phyloP scores from a whole-genome alignment of 768 basidiomycete species.

The Piloderma croceum region DNA sequence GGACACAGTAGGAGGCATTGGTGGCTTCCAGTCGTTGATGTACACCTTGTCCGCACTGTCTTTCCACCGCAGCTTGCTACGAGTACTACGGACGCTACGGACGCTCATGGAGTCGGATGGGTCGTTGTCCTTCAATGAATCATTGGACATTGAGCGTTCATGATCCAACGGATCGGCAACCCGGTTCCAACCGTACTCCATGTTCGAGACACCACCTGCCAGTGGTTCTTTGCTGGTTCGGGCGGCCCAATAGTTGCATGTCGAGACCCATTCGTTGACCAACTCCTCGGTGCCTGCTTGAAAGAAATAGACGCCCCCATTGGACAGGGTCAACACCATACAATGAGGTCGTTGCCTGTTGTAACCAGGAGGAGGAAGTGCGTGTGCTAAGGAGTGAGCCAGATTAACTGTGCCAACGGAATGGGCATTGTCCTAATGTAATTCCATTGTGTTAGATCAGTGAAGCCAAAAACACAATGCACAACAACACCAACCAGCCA shows the following conservation, averaged over 20 bases:
- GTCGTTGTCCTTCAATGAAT: slow-evolving; percentile 41
- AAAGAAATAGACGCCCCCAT: slow-evolving; percentile 93
- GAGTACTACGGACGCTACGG: slow-evolving; percentile 67
- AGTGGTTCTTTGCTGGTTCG: slow-evolving; percentile 92
- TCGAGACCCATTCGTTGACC: slow-evolving; percentile 98
- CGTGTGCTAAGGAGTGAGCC: slow-evolving; percentile 82
- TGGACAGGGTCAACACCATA: slow-evolving; percentile 87
- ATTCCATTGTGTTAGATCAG: slow-evolving; percentile 10
- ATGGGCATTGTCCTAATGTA: slow-evolving; percentile 81
- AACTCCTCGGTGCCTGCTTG: slow-evolving; percentile 98
- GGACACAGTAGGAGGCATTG: slow-evolving; percentile 74
- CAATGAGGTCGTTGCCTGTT: slow-evolving; percentile 87
- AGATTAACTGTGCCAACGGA: slow-evolving; percentile 79
- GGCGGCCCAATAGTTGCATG: slow-evolving; percentile 99
- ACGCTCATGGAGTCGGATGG: slow-evolving; percentile 69
- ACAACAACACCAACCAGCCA: slow-evolving; percentile 74
- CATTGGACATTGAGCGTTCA: slow-evolving; percentile 51
- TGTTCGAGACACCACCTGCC: slow-evolving; percentile 94
- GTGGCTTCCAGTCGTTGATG: slow-evolving; percentile 94
- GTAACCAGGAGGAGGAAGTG: slow-evolving; percentile 88
- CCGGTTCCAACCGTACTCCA: slow-evolving; percentile 98
- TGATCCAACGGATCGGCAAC: slow-evolving; percentile 50
- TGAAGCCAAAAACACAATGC: slow-evolving; percentile 2
- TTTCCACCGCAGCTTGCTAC: slow-evolving; percentile 69
- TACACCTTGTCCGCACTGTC: slow-evolving; percentile 68